These are phyloP conservation scores for Vitis labrusca DNA, from an alignment of 164 flowering plant species.

Conservation along the genomic window DNA sequence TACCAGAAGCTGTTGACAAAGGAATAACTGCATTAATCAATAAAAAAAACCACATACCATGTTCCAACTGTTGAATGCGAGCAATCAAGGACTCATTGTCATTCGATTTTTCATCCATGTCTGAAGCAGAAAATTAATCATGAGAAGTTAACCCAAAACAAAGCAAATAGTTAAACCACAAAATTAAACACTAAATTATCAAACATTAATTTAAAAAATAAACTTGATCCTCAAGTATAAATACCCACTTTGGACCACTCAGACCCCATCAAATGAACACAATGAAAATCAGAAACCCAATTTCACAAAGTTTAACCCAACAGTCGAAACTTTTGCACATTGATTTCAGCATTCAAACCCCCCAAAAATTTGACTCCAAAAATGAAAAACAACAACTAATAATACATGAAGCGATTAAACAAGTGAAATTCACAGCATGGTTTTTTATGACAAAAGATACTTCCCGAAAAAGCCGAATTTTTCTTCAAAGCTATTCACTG, in stretches of 20 bases:
- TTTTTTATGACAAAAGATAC: no score
- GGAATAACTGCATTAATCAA: neutral
- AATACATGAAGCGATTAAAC: no score
- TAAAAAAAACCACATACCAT: constrained; percentile 28
- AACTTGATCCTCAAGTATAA: neutral
- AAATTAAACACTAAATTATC: no score
- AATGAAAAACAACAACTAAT: neutral
- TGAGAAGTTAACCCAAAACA: no score
- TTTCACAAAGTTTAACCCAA: neutral
- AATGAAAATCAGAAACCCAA: neutral
- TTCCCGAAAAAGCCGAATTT: no score
- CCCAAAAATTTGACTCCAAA: neutral
- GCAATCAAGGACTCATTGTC: constrained; percentile 33
- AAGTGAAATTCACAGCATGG: no score
- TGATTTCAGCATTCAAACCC: neutral
- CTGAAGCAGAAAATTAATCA: constrained; percentile 4
- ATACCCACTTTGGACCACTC: neutral
- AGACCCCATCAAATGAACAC: neutral
- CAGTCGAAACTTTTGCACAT: neutral
- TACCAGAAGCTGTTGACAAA: no score
- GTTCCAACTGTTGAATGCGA: constrained; percentile 50
- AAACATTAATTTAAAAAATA: neutral
- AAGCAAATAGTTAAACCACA: no score
- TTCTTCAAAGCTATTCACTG: no score
- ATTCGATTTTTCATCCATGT: constrained; percentile 34